A percentile compares a stretch with the other conserved stretches of the same genome.
Conservation (phyloP, 805 yeast species). For the Teunomyces aglyptinius region DNA sequence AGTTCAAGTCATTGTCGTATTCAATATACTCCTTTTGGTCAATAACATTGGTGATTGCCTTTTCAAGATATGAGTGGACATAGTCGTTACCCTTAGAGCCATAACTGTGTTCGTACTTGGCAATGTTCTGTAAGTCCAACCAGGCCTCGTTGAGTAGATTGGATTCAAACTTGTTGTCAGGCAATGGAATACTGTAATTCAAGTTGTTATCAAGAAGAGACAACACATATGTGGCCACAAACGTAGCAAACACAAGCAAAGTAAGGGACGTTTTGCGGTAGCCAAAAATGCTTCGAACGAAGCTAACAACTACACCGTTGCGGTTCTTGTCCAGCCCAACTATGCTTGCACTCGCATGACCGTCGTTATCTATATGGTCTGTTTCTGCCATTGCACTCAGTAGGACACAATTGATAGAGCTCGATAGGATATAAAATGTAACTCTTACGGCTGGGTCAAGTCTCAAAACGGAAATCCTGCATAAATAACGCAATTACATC, state of each 20-base stretch:
- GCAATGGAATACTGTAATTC: constrained; percentile 40
- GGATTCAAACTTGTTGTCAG: constrained; percentile 38
- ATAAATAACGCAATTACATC: not conserved
- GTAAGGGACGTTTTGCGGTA: constrained; percentile 73
- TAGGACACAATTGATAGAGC: not conserved
- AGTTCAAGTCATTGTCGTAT: constrained; percentile 40
- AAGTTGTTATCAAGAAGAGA: constrained; percentile 39
- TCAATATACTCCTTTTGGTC: constrained; percentile 28
- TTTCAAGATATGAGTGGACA: constrained; percentile 65
- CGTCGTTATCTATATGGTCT: not conserved
- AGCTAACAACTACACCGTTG: constrained; percentile 19
- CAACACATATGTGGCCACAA: constrained; percentile 38
- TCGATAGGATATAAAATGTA: not conserved
- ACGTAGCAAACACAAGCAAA: constrained; percentile 49
- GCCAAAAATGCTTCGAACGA: constrained; percentile 53
- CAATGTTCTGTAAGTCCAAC: constrained; percentile 70
- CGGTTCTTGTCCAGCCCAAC: not conserved
- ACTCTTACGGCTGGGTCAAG: not conserved
- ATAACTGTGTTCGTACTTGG: constrained; percentile 72
- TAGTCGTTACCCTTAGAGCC: constrained; percentile 71
- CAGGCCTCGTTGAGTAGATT: constrained; percentile 50
- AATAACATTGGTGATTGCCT: constrained; percentile 33
- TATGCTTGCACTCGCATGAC: not conserved
- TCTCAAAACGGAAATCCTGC: not conserved
- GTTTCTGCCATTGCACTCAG: not conserved